Base-by-base conservation (phyloP, 2,329 filamentous ascomycete genomes). In the Hymenoscyphus fructigenus region DNA sequence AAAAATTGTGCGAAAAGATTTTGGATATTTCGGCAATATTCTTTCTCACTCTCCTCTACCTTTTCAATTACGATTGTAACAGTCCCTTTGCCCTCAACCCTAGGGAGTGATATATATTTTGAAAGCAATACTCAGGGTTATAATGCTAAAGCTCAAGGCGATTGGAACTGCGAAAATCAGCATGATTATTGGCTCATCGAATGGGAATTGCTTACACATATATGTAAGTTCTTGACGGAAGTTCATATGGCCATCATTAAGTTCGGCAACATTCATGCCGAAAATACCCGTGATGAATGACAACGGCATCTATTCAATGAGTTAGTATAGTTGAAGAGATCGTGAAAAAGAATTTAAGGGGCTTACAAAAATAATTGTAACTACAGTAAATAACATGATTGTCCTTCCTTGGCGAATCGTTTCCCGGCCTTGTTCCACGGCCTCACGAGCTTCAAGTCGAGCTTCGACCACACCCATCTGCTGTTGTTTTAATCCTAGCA, bases 331-430 rank as follows among this genome's bases (percentile, higher is more conserved):
- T 17, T 55, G 9, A 10, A 32, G 26, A 59, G 26, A 5, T 26
- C 9, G 29, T 17, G 3, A 12, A n/a, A 32, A 23, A 17, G 32
- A 5, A 29, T 3, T n/a, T 38, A 9, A 17, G 7, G 6, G 36
- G 67, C 78, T 70, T 69, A 80, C 79, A 64, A 83, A 82, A 17
- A 81, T 69, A 59, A 82, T 81, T 0, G 80, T 82, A 1, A 81
- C 77, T 0, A 82, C 69, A 0, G 81, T 82, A 63, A 83, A 82
- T 2, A 80, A 72, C 76, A 83, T 79, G 60, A 83, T 79, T 0
- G 79, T 60, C 41, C 41, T 29, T 2, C 59, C 59, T 32, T 56
- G 53, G 6, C 53, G 53, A 17, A 56, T 3, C 10, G 26, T 29
- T 23, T 56, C 78, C 74, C 0, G 75, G 75, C 58, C 58, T 55